Evolutionary conservation across 305 asterid genomes (phyloP), one percentile per base, ranked within the genome.

Genomic region (Plantago coronopus): DNA sequence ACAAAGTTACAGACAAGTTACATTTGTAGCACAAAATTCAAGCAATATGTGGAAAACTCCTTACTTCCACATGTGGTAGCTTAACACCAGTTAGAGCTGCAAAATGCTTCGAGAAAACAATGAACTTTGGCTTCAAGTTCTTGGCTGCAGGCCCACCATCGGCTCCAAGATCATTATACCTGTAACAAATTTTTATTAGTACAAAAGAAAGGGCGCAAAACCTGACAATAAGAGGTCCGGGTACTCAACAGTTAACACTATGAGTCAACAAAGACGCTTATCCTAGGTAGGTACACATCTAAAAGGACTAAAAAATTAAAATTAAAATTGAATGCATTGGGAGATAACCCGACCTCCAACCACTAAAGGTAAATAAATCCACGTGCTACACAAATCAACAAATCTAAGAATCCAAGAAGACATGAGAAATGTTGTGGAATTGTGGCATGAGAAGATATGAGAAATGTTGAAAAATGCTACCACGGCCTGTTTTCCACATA

Each of bases 91-190:
- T 78, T 29, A 75, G 91, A 48, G 84, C 45, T 19, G 82, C 48
- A 49, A 88, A 73, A 64, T 83, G 91, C 73, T 80, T 77, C 49
- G 81, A 77, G 74, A 91, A 86, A 45, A 71, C 73, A 58, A 67
- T 74, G 78, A 84, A 82, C 69, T 91, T 91, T 9, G 94, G 87
- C 62, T 48, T 69, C 67, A 91, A 60, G 23, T 75, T 63, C 73
- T 77, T 76, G 5, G 87, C 95, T 16, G 94, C 90, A 61, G 86
- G 88, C 57, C 98, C 96, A 20, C 98, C 98, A 75, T 88, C 88
- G 50, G 54, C 76, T 27, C 95, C 95, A 48, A 86, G 85, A 66
- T 81, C 91, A 65, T 43, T 81, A 74, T 80, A 85, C 83, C 97
- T 88, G 46, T 50, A 66, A 60, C 45, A 34, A 56, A 34, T 34